Evolutionary conservation across 805 yeast species (phyloP).

Genomic region (Wickerhamia fluorescens): DNA sequence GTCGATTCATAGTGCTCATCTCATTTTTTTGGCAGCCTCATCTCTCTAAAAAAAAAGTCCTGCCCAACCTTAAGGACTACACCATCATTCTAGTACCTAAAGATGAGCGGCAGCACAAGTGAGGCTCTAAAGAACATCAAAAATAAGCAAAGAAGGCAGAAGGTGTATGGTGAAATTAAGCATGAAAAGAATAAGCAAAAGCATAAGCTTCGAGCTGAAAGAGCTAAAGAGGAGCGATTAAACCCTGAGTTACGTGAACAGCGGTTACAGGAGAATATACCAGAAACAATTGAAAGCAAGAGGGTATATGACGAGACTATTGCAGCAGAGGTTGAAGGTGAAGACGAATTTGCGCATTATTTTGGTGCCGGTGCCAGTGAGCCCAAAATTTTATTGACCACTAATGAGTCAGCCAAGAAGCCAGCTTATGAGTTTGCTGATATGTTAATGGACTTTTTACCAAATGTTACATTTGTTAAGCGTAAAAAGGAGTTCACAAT

Average conservation of each 20-base stretch:
- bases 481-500: constrained; percentile 78
- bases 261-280: constrained; percentile 69
- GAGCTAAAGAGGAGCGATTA: constrained; percentile 81
- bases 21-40: too few species aligned
- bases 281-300: constrained; percentile 77
- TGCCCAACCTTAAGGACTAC: too few species aligned
- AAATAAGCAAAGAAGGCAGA: constrained; percentile 76
- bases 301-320: constrained; percentile 86
- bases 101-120: constrained; percentile 17
- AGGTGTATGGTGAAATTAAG: constrained; percentile 65
- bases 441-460: constrained; percentile 73
- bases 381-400: constrained; percentile 87
- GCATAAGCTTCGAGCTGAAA: constrained; percentile 67
- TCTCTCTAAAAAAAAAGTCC: too few species aligned
- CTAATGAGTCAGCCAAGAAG: constrained; percentile 79
- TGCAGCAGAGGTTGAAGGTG: constrained; percentile 49
- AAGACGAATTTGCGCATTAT: constrained; percentile 57
- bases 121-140: constrained; percentile 41
- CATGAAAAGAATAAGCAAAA: constrained; percentile 69
- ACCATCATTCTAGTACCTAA: neutral
- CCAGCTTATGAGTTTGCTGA: constrained; percentile 89
- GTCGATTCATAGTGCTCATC: too few species aligned
- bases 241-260: constrained; percentile 79
- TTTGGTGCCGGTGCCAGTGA: constrained; percentile 43
- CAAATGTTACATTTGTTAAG: constrained; percentile 80